Evolutionary conservation across 2,329 filamentous ascomycete species (phyloP).

Genomic region (Septoria petroselini): DNA sequence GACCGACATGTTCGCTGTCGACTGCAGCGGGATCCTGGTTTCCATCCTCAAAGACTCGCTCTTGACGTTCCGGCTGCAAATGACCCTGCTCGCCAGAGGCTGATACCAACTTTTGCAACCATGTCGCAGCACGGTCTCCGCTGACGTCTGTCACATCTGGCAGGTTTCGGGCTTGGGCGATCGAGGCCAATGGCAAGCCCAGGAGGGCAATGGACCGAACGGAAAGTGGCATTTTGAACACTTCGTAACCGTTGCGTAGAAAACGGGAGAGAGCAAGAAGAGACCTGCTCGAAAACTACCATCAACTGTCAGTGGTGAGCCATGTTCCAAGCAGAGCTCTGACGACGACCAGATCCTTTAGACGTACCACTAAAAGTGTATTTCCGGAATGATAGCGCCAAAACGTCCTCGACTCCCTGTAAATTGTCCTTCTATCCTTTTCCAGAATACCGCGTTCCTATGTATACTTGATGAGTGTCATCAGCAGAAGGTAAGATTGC

Average conservation of each 20-base stretch:
- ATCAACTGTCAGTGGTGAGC: conserved; percentile 10
- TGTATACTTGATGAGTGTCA: no score
- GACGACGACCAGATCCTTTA: not conserved
- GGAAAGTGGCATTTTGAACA: conserved; percentile 39
- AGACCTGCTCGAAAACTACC: conserved; percentile 20
- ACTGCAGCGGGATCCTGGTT: conserved; percentile 62
- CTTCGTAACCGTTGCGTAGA: not conserved
- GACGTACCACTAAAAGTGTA: not conserved
- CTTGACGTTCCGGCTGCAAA: conserved; percentile 61
- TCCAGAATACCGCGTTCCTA: no score
- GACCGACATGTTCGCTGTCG: conserved; percentile 57
- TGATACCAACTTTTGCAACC: conserved; percentile 56
- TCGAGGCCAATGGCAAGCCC: conserved; percentile 40
- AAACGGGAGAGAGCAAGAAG: conserved; percentile 5
- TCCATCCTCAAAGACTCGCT: conserved; percentile 66
- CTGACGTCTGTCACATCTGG: conserved; percentile 27
- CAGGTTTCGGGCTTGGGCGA: conserved; percentile 28
- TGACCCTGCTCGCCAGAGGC: conserved; percentile 60
- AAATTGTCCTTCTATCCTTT: no score
- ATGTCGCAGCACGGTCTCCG: conserved; percentile 35
- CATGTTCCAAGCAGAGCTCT: not conserved
- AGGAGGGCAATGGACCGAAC: conserved; percentile 41
- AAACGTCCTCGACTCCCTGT: no score
- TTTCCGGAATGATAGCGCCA: no score
- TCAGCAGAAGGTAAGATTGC: no score